Percentiles rank a stretch among this genome's conserved stretches.
These are phyloP conservation scores for Penicillium ochrochloron DNA, from an alignment of 495 filamentous ascomycete species.

Conservation along the genomic window DNA sequence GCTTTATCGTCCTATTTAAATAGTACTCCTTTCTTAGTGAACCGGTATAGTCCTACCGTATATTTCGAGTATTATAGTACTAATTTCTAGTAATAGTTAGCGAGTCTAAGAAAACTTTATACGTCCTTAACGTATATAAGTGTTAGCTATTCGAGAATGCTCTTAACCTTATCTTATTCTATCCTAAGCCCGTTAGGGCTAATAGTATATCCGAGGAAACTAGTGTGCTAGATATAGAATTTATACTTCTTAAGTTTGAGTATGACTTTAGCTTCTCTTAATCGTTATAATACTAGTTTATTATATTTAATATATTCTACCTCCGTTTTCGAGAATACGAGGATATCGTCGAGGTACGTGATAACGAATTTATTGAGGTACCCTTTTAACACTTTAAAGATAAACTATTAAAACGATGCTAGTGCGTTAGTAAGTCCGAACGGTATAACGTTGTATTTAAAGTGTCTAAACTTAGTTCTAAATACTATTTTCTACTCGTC, in stretches of 20 bases:
- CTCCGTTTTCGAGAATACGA: background rate
- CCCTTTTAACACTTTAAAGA: background rate
- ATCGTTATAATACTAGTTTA: slow-evolving; percentile 5
- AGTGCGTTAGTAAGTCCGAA: slow-evolving; percentile 25
- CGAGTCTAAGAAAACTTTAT: background rate
- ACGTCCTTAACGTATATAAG: background rate
- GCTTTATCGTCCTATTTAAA: background rate
- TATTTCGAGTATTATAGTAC: background rate
- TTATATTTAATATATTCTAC: background rate
- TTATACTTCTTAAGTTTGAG: slow-evolving; percentile 25
- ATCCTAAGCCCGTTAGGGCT: background rate
- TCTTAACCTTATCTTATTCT: slow-evolving; percentile 6
- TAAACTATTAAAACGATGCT: slow-evolving; percentile 17
- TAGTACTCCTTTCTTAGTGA: slow-evolving; percentile 4
- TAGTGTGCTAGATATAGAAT: background rate
- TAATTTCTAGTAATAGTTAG: slow-evolving; percentile 2
- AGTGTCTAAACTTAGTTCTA: slow-evolving; percentile 22
- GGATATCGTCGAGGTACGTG: background rate
- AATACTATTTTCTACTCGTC: slow-evolving; percentile 29
- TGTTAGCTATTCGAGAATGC: background rate
- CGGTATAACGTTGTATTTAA: slow-evolving; percentile 24
- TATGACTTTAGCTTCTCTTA: slow-evolving; percentile 14
- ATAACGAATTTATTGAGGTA: background rate
- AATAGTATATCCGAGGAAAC: slow-evolving; percentile 10
- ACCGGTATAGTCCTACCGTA: background rate